Percentiles rank a stretch among this genome's conserved stretches.
These are phyloP conservation scores for Pestalotiopsis sp. DNA, from an alignment of 2,329 filamentous ascomycete species.

Conservation along the genomic window DNA sequence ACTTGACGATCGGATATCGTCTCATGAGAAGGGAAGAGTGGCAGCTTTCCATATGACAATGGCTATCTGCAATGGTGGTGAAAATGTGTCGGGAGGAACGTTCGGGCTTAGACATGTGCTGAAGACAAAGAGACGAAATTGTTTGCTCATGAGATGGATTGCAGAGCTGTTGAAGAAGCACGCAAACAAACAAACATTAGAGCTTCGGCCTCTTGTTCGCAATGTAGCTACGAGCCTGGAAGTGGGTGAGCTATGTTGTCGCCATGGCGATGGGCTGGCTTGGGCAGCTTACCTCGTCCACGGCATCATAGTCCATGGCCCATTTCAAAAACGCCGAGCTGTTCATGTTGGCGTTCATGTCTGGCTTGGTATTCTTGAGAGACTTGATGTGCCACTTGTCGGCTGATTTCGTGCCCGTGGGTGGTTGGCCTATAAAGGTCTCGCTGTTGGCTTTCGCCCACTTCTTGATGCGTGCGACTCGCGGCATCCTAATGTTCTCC, in stretches of 20 bases:
- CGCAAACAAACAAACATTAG: not conserved
- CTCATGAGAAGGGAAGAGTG: not conserved
- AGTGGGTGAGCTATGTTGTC: not conserved
- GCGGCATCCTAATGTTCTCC: slow-evolving; percentile 9
- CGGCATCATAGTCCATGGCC: slow-evolving; percentile 10
- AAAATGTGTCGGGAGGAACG: not conserved
- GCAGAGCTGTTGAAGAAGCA: not conserved
- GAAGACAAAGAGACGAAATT: not conserved
- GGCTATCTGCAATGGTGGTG: not conserved
- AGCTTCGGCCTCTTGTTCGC: not conserved
- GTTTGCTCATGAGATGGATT: not conserved
- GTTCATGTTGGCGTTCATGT: slow-evolving; percentile 10
- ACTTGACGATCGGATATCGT: not conserved
- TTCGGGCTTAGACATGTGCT: not conserved
- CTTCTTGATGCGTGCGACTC: slow-evolving; percentile 11
- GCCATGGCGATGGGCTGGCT: not conserved
- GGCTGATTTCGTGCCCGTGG: not conserved
- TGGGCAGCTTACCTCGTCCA: slow-evolving; percentile 9
- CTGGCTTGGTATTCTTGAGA: slow-evolving; percentile 3
- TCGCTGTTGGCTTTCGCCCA: slow-evolving; percentile 3
- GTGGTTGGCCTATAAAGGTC: not conserved
- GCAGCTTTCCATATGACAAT: not conserved
- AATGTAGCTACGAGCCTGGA: not conserved
- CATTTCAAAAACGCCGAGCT: slow-evolving; percentile 13
- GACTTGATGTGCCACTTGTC: slow-evolving; percentile 9